Base-by-base conservation (phyloP, 2,329 filamentous ascomycete genomes). In the Chalara sp. region DNA sequence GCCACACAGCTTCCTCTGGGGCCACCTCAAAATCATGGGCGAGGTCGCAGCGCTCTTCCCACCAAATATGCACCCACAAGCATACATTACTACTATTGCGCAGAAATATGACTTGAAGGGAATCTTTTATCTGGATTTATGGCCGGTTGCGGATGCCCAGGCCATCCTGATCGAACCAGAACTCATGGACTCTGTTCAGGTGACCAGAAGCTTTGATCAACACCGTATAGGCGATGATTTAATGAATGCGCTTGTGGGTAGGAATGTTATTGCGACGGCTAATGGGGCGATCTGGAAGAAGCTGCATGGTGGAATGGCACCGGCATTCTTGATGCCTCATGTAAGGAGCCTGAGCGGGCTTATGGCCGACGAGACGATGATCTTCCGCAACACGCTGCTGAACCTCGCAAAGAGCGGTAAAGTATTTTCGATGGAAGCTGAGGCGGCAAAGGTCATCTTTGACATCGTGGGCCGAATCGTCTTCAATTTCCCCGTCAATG, bases 1-100 rank as follows among this genome's bases (percentile, higher is more conserved):
- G 29, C 51, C 47, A 2, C 53, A 57, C 32, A 48, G 37, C 30
- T 44, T 58, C 31, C 40, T 56, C 12, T 47, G 47, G 31, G 57
- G 55, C 5, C 52, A 56, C 45, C 52, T 58, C 32, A 50, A 55
- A 32, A 32, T 55, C 13, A 49, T 58, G 33, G 56, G 53, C n/a
- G 53, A 56, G 44, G 46, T 33, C 3, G 11, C 46, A 3, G 53
- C 53, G 13, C 52, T 47, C 13, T 51, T 52, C 44, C 56, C 56
- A 11, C 7, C 51, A 37, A 51, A 59, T 41, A 30, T 46, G 3
- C 54, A 60, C 33, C 53, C 53, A 1, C 53, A 55, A 42, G 32
- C 37, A 5, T 35, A 55, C 21, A 49, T 55, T 28, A 56, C 52
- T 10, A 30, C 47, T 11, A 50, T 61, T 1, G 56, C 42, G 4